These are phyloP conservation scores for Podosphaera fusca DNA, from an alignment of 2,329 filamentous ascomycete genomes.

Conservation along the genomic window DNA sequence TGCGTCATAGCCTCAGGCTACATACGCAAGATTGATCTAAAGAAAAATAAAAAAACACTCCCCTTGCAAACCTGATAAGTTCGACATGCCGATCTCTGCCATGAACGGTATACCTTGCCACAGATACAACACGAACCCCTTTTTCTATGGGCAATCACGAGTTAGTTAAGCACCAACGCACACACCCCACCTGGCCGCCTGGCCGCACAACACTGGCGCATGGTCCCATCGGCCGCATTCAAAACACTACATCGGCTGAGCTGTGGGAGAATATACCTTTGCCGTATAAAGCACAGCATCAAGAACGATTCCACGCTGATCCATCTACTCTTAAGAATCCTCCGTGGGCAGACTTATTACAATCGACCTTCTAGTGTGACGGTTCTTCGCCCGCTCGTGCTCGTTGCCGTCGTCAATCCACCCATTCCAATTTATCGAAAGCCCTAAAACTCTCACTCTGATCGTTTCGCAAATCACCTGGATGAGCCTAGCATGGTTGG, in stretches of 20 bases:
- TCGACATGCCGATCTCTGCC: background rate
- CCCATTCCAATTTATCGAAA: background rate
- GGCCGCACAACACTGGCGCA: background rate
- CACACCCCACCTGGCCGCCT: background rate
- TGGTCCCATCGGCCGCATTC: background rate
- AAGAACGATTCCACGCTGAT: background rate
- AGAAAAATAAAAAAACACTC: background rate
- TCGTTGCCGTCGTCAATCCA: background rate
- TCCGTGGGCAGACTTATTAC: background rate
- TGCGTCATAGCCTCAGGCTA: too few relatives aligned
- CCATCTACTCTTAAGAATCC: background rate
- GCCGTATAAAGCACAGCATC: background rate
- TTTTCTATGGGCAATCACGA: background rate
- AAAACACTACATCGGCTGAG: background rate
- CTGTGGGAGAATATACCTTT: background rate
- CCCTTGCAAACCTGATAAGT: background rate
- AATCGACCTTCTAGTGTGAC: background rate
- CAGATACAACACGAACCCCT: background rate
- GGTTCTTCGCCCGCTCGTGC: background rate
- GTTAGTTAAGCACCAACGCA: background rate
- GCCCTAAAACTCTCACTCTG: background rate
- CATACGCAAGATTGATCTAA: too few relatives aligned
- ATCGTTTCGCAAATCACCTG: background rate
- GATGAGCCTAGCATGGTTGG: background rate
- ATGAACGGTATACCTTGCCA: background rate